Conservation (phyloP, 257 asterid species). For the Linderniella brevidens region DNA sequence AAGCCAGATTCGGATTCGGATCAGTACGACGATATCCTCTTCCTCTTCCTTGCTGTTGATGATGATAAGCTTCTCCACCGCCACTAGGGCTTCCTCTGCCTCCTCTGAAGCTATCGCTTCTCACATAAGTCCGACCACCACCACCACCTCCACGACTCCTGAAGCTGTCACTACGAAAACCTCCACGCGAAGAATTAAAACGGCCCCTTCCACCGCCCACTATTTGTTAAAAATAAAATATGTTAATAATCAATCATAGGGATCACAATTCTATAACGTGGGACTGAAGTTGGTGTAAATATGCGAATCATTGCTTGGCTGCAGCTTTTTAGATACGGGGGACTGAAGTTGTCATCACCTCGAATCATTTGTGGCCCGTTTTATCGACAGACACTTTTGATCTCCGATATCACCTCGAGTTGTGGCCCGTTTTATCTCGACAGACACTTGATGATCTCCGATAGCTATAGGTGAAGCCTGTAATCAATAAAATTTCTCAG, state of each 20-base stretch:
- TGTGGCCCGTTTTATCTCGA: conserved; percentile 65
- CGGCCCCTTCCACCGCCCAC: conserved; percentile 42
- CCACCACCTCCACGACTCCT: conserved; percentile 16
- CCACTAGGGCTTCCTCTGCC: conserved; percentile 14
- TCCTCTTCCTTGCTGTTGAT: conserved; percentile 13
- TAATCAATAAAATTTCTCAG: no score
- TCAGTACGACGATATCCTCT: no score
- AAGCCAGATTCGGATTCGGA: no score
- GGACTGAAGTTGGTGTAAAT: neutral
- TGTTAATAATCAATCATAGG: no score
- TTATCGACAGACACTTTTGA: no score
- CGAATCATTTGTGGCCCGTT: no score
- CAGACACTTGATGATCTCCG: conserved; percentile 40
- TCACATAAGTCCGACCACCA: conserved; percentile 27
- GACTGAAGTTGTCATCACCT: no score
- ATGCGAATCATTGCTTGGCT: no score
- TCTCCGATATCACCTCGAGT: no score
- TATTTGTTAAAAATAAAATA: conserved; percentile 9
- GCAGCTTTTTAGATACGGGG: neutral
- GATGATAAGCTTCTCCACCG: conserved; percentile 21
- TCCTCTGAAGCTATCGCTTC: conserved; percentile 35
- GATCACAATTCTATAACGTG: neutral
- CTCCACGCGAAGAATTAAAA: conserved; percentile 33
- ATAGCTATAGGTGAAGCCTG: conserved; percentile 60
- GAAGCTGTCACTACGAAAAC: conserved; percentile 41